Percentiles rank a stretch among this genome's conserved stretches.
phyloP scores from a whole-genome alignment of 345 rosid genomes.

The Psidium guajava region DNA sequence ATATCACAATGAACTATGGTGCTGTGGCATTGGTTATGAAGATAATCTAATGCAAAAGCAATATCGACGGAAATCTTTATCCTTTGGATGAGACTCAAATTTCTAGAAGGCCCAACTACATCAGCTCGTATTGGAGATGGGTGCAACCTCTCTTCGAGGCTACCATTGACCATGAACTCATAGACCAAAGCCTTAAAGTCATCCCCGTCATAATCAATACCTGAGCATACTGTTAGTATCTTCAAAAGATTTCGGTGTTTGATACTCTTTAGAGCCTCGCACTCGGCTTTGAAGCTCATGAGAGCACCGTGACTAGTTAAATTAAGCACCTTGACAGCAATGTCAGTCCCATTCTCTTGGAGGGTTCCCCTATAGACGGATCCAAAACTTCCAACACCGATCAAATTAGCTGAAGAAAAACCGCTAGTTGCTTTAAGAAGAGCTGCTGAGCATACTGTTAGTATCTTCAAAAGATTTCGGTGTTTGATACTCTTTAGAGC shows the following conservation, averaged over 20 bases:
- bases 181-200: no score
- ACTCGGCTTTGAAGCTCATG: no score
- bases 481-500: background rate
- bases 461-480: background rate
- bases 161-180: background rate
- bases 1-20: conserved; percentile 1
- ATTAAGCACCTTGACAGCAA: no score
- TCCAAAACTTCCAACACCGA: background rate
- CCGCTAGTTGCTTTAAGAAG: no score
- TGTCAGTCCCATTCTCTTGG: accelerated
- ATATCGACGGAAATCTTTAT: background rate
- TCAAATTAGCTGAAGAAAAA: background rate
- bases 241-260: no score
- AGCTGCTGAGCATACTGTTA: background rate
- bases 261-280: no score
- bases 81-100: no score
- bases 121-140: no score
- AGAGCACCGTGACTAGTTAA: no score
- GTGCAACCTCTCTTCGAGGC: background rate
- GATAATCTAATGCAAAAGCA: conserved; percentile 6
- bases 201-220: no score
- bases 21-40: conserved; percentile 1
- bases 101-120: no score
- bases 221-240: no score
- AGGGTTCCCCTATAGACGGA: accelerated